Evolutionary conservation across 345 rosid genomes (phyloP), one percentile per base, ranked within the genome.

Genomic region (Gossypium raimondii): DNA sequence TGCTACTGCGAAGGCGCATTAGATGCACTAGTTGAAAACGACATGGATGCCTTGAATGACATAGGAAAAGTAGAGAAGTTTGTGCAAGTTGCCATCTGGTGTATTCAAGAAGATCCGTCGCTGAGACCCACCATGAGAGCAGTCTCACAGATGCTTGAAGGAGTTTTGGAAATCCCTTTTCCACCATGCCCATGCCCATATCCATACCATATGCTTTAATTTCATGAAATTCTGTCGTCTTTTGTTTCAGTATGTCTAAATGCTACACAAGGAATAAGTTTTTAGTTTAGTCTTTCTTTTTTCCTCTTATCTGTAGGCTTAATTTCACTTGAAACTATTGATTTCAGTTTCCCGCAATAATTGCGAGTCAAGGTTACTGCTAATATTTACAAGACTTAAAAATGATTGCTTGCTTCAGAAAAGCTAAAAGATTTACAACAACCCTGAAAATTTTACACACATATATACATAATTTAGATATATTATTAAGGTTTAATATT

Each of bases 121-220:
- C 64, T 76, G n/a, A 75, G 87, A 67, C 85, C 87, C 9, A 70
- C 81, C 18, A 84, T 84, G 85, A 44, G 81, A 41, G 78, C 55
- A 63, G 85, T 80, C 18, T 79, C 75, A 9, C 87, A 84, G 67
- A 82, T 84, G 85, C 85, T 84, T 44, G 87, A 84, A 78, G 85
- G 85, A 41, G 76, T 80, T 53, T 76, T 70, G 43, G 58, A 77
- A n/a, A 83, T 84, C 52, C 20, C 78, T 18, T n/a, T 45, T 63
- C 85, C 85, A 10, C 85, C 85, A 44, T 65, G 66, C 53, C 72
- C 77, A 65, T 45, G 72, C 13, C 73, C 73, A 50, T 29, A 29
- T 29, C 34, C 34, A 3, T 29, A 29, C 34, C 34, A 3, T 68
- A 24, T 27, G 7, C 58, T 51, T 8, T 52, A 8, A 8, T 59